Conservation (phyloP, 257 asterid species). For the Solanum chaucha region DNA sequence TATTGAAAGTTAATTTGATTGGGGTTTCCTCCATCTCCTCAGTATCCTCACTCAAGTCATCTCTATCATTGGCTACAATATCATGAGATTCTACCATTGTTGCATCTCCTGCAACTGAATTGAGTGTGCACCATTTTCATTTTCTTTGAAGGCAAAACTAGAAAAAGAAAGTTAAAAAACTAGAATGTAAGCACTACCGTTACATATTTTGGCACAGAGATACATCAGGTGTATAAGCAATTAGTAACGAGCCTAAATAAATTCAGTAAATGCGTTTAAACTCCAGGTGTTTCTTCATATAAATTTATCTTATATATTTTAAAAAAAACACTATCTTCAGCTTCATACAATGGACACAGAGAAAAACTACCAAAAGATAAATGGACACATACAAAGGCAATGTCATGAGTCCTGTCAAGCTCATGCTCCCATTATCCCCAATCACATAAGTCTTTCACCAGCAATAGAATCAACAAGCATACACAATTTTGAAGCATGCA, state of each 20-base stretch:
- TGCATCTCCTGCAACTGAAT: conserved; percentile 28
- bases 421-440: neutral
- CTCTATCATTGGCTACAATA: conserved; percentile 13
- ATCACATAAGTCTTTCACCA: neutral
- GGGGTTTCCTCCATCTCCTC: conserved; percentile 17
- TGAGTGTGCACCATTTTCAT: neutral
- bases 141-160: neutral
- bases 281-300: neutral
- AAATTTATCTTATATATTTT: neutral
- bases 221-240: neutral
- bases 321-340: neutral
- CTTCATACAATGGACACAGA: neutral
- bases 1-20: conserved; percentile 27
- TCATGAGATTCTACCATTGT: conserved; percentile 23
- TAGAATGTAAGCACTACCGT: neutral
- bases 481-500: neutral
- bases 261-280: neutral
- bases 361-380: neutral
- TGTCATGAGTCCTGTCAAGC: neutral
- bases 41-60: conserved; percentile 17
- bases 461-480: neutral
- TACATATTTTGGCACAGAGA: neutral
- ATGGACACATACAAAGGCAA: neutral
- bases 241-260: neutral
- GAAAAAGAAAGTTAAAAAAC: neutral